Evolutionary conservation across 163 green algal genomes (phyloP).

Genomic region (Picocystis sp.): DNA sequence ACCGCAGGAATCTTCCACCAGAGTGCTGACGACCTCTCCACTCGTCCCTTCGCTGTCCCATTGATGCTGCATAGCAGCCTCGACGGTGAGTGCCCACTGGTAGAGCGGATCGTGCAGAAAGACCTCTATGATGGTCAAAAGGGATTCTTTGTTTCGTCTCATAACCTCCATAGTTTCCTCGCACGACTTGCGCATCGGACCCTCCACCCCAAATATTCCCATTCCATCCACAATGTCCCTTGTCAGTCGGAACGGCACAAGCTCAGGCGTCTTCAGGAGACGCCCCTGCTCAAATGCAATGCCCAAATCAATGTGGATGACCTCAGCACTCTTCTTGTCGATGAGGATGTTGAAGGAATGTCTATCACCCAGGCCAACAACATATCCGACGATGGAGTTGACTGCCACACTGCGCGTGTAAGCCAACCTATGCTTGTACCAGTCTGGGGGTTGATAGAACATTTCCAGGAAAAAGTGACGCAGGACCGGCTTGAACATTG

Average conservation of each 20-base stretch:
- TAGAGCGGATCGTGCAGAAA: constrained; percentile 91
- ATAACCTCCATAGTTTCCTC: constrained; percentile 70
- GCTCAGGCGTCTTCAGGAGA: constrained; percentile 76
- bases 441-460: constrained; percentile 48
- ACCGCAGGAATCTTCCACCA: background rate
- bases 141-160: constrained; percentile 44
- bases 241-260: constrained; percentile 85
- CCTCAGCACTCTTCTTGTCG: constrained; percentile 48
- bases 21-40: background rate
- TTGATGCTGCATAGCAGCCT: constrained; percentile 38
- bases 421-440: constrained; percentile 50
- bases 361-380: constrained; percentile 61
- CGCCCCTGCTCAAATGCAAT: constrained; percentile 88
- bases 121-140: constrained; percentile 79
- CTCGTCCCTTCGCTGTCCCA: constrained; percentile 12
- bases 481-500: constrained; percentile 53
- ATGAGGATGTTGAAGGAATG: constrained; percentile 88
- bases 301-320: constrained; percentile 96
- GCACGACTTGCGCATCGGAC: constrained; percentile 60
- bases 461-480: constrained; percentile 87
- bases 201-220: constrained; percentile 64
- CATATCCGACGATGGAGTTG: constrained; percentile 68
- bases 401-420: constrained; percentile 69
- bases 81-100: constrained; percentile 49
- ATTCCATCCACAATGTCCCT: constrained; percentile 85